These are phyloP conservation scores for Saccharomyces jurei DNA, from an alignment of 805 yeast genomes.

Conservation along the genomic window DNA sequence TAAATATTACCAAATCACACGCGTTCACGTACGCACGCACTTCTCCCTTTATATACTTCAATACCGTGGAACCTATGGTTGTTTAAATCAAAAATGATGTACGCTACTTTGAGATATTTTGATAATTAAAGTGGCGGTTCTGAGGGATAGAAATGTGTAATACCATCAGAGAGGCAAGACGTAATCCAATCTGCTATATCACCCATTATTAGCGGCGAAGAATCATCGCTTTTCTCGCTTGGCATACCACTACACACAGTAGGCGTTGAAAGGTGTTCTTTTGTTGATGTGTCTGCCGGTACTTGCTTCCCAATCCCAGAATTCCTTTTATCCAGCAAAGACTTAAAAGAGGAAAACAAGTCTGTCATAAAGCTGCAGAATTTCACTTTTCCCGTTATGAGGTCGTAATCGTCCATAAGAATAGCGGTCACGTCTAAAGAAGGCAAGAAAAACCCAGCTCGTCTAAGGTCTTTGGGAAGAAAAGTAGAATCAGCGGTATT, in stretches of 20 bases:
- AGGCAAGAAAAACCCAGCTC: not conserved
- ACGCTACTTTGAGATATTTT: not conserved
- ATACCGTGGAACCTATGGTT: too few relatives aligned
- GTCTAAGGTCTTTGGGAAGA: not conserved
- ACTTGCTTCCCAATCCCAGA: not conserved
- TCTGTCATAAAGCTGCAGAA: conserved; percentile 8
- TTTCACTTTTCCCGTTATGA: conserved; percentile 3
- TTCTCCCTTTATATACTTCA: too few relatives aligned
- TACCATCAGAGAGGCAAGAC: conserved; percentile 8
- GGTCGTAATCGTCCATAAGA: conserved; percentile 5
- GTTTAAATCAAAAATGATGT: not conserved
- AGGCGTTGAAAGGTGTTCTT: not conserved
- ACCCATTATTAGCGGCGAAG: conserved; percentile 1
- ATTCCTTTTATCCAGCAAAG: conserved; percentile 2
- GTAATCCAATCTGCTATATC: conserved; percentile 11
- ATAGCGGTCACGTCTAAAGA: conserved; percentile 1
- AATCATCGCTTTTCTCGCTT: not conserved
- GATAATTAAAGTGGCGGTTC: not conserved
- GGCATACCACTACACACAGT: not conserved
- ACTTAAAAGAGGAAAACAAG: conserved; percentile 7
- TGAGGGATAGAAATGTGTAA: conserved; percentile 1
- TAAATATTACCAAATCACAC: too few relatives aligned
- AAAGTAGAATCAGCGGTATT: not conserved
- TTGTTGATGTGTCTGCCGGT: not conserved
- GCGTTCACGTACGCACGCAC: too few relatives aligned